Conservation (phyloP, 1,284 basidiomycete species). For the Farysia itapuensis region DNA sequence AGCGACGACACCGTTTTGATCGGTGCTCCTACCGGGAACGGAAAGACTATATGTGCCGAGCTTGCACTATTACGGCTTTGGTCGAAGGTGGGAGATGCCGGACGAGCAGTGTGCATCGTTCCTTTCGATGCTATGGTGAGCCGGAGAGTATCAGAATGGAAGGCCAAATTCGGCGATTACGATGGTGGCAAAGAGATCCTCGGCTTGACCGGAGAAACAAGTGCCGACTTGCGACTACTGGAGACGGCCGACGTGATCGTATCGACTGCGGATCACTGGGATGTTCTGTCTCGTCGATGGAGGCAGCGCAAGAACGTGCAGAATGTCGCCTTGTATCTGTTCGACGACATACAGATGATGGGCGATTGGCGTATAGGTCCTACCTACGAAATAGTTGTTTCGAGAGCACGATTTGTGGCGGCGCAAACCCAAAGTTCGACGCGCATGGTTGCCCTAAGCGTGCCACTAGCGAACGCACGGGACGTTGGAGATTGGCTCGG, state of each 20-base stretch:
- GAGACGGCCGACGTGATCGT: constrained; percentile 78
- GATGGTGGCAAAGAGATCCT: constrained; percentile 90
- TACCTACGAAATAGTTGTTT: constrained; percentile 93
- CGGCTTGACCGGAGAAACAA: constrained; percentile 90
- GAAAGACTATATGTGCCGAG: constrained; percentile 96
- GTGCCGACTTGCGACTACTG: constrained; percentile 82
- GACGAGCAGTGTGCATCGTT: constrained; percentile 92
- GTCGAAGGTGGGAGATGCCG: constrained; percentile 74
- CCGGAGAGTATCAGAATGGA: constrained; percentile 84
- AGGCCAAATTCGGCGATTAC: constrained; percentile 75
- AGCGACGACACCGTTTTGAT: constrained; percentile 95
- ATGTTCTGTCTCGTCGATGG: constrained; percentile 93
- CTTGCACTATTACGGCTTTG: constrained; percentile 89
- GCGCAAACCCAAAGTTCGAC: constrained; percentile 91
- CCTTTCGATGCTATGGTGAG: constrained; percentile 98
- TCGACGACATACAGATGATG: constrained; percentile 91
- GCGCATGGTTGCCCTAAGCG: constrained; percentile 87
- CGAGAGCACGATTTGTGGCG: constrained; percentile 88
- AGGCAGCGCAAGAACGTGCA: constrained; percentile 95
- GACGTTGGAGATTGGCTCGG: constrained; percentile 99
- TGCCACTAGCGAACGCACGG: constrained; percentile 91
- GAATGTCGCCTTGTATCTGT: constrained; percentile 85
- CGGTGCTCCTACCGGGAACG: constrained; percentile 91
- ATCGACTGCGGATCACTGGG: constrained; percentile 90
- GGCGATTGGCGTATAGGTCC: constrained; percentile 85